These are phyloP conservation scores for Malus hybrid DNA, from an alignment of 331 rosid species.

Conservation along the genomic window DNA sequence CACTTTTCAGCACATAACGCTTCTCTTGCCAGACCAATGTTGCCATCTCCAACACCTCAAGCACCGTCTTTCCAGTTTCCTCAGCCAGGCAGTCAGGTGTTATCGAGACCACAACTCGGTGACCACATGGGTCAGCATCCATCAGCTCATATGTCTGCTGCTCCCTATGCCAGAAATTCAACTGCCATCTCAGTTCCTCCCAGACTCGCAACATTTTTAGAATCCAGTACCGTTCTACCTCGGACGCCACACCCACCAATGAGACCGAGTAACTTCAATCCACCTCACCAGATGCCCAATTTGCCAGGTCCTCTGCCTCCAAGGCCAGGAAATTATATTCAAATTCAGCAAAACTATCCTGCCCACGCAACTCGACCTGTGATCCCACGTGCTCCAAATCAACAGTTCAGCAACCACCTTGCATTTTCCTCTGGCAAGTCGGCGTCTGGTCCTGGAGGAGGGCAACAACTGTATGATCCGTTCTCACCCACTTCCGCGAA, in stretches of 20 bases:
- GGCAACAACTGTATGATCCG: constrained; percentile 82
- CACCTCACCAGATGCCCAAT: constrained; percentile 45
- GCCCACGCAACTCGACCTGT: constrained; percentile 36
- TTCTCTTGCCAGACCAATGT: constrained; percentile 9
- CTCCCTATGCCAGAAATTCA: constrained; percentile 40
- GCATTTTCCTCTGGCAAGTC: constrained; percentile 40
- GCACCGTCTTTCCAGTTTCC: constrained; percentile 40
- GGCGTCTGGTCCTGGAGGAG: constrained; percentile 49
- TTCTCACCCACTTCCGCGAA: constrained; percentile 66
- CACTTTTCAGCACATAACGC: constrained; percentile 34
- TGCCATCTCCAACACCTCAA: constrained; percentile 35
- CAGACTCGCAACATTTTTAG: constrained; percentile 41
- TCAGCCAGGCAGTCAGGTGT: constrained; percentile 39
- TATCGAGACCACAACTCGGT: constrained; percentile 43
- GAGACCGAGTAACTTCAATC: constrained; percentile 48
- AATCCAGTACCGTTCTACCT: constrained; percentile 34
- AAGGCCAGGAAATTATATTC: constrained; percentile 35
- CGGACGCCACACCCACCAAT: constrained; percentile 35
- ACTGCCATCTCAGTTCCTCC: constrained; percentile 35
- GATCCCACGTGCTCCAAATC: constrained; percentile 29
- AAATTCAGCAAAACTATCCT: constrained; percentile 41
- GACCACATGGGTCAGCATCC: constrained; percentile 44
- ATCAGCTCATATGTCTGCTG: constrained; percentile 18
- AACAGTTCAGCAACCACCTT: constrained; percentile 32
- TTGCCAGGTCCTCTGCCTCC: constrained; percentile 31